A percentile compares a stretch with the other conserved stretches of the same genome.
Evolutionary conservation across 1,284 basidiomycete genomes (phyloP).

Genomic region (Sanghuangporus weigelae): DNA sequence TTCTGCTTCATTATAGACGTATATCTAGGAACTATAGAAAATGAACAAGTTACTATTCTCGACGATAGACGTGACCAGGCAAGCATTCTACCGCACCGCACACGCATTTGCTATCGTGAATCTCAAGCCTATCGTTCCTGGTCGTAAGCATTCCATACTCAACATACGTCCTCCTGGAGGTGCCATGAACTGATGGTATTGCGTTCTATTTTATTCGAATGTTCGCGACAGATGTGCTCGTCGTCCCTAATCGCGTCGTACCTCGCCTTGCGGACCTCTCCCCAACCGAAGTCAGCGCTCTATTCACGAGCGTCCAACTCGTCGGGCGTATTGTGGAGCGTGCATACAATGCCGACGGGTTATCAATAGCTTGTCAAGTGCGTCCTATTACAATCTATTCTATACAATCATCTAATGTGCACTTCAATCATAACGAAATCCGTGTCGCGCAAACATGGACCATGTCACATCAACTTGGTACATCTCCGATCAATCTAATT

Average conservation of each 20-base stretch:
- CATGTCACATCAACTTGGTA: neutral
- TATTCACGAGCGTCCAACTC: conserved; percentile 73
- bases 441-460: neutral
- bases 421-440: neutral
- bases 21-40: neutral
- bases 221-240: conserved; percentile 70
- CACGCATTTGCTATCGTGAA: conserved; percentile 85
- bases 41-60: conserved; percentile 64
- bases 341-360: conserved; percentile 67
- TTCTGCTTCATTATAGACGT: too few relatives aligned
- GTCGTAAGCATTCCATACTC: conserved; percentile 55
- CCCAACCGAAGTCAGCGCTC: conserved; percentile 64
- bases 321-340: conserved; percentile 66
- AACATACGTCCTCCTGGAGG: neutral
- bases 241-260: conserved; percentile 74
- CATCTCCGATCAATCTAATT: neutral
- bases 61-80: conserved; percentile 77
- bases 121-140: conserved; percentile 88
- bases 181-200: neutral
- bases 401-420: neutral
- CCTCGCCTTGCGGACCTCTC: conserved; percentile 72
- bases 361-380: conserved; percentile 84
- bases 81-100: conserved; percentile 72
- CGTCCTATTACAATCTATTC: conserved; percentile 17
- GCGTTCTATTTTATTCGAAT: neutral